Percentiles rank a stretch among this genome's conserved stretches.
These are phyloP conservation scores for Mediolabrus comicus DNA, from an alignment of 108 stramenopile genomes.

Conservation along the genomic window DNA sequence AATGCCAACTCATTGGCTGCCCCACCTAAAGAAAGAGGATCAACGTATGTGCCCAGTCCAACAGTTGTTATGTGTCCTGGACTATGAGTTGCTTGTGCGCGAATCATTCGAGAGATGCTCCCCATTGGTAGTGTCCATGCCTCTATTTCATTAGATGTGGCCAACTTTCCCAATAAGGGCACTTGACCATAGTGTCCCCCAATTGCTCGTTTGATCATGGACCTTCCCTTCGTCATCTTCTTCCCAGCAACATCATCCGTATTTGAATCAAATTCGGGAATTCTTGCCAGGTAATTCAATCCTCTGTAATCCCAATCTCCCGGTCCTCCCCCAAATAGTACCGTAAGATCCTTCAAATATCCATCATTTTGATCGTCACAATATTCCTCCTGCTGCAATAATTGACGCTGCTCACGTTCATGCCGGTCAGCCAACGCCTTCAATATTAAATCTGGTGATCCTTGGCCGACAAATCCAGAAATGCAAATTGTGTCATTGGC, in stretches of 20 bases:
- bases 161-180: constrained; percentile 63
- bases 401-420: constrained; percentile 38
- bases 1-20: constrained; percentile 58
- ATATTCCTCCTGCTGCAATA: neutral
- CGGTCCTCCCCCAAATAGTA: constrained; percentile 79
- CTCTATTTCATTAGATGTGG: constrained; percentile 61
- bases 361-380: constrained; percentile 19
- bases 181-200: constrained; percentile 77
- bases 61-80: constrained; percentile 83
- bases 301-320: constrained; percentile 67
- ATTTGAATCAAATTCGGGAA: constrained; percentile 14
- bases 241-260: too few species aligned
- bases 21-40: constrained; percentile 63
- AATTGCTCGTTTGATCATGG: constrained; percentile 71
- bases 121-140: constrained; percentile 83
- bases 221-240: constrained; percentile 19
- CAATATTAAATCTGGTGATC: constrained; percentile 54
- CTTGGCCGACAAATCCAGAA: constrained; percentile 75
- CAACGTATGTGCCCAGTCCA: constrained; percentile 80
- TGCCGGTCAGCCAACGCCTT: constrained; percentile 63
- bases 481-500: constrained; percentile 50
- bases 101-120: constrained; percentile 76
- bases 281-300: constrained; percentile 66
- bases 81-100: constrained; percentile 69
- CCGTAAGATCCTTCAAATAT: constrained; percentile 51